Conservation (phyloP, 1,284 basidiomycete genomes). For the Chalciporus piperatoides region DNA sequence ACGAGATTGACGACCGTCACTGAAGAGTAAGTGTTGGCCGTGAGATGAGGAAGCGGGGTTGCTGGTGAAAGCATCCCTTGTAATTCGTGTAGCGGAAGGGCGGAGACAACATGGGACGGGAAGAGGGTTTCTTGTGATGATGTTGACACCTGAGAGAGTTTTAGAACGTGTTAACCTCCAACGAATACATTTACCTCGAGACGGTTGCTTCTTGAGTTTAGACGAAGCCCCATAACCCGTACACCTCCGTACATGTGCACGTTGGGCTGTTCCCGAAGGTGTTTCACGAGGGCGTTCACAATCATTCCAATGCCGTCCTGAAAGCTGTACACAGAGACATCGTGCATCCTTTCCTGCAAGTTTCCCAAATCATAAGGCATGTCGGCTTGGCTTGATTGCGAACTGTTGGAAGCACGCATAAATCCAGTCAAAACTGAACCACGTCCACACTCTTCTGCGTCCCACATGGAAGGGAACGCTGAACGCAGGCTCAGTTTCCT, state of each 20-base stretch:
- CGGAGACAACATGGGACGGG: slow-evolving; percentile 59
- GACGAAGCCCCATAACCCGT: slow-evolving; percentile 37
- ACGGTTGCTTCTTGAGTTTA: slow-evolving; percentile 31
- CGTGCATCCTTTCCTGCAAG: slow-evolving; percentile 51
- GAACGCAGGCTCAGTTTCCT: slow-evolving; percentile 71
- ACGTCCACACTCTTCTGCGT: slow-evolving; percentile 59
- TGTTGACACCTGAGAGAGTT: slow-evolving; percentile 40
- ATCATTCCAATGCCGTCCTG: slow-evolving; percentile 74
- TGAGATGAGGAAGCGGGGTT: slow-evolving; percentile 44
- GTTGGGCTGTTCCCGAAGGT: slow-evolving; percentile 47
- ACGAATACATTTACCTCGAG: slow-evolving; percentile 43
- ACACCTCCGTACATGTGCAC: slow-evolving; percentile 56
- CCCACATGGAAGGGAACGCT: slow-evolving; percentile 73
- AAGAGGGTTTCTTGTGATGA: slow-evolving; percentile 37
- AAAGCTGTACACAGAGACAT: slow-evolving; percentile 77
- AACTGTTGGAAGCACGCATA: slow-evolving; percentile 32
- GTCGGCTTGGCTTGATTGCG: slow-evolving; percentile 23
- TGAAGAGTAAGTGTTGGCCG: slow-evolving; percentile 57
- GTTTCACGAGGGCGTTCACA: slow-evolving; percentile 50
- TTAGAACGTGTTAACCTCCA: slow-evolving; percentile 12
- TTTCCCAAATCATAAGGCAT: slow-evolving; percentile 51
- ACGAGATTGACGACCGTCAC: slow-evolving; percentile 75
- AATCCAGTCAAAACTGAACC: slow-evolving; percentile 72
- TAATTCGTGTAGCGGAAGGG: slow-evolving; percentile 72
- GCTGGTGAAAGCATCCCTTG: slow-evolving; percentile 46